phyloP scores from a whole-genome alignment of 495 filamentous ascomycete species.

The Schizothecium vesticola region DNA sequence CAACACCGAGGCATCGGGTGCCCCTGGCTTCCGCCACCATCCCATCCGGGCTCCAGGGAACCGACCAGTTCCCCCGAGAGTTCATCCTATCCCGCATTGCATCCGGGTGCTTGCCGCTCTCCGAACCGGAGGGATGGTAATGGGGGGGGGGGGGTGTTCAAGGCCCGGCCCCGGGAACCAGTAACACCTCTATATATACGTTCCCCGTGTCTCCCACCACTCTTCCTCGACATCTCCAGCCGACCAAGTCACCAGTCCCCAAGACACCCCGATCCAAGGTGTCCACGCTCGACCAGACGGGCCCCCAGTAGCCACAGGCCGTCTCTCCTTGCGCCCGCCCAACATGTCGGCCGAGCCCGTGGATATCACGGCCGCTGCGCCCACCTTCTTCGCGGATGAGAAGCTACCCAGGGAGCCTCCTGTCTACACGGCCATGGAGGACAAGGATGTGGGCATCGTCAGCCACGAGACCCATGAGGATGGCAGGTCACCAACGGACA shows the following conservation, averaged over 20 bases:
- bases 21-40: background rate
- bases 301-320: background rate
- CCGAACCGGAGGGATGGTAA: background rate
- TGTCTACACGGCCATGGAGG: background rate
- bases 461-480: constrained; percentile 1
- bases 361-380: background rate
- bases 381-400: background rate
- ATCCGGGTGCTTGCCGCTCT: background rate
- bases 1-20: background rate
- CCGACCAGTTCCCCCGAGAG: background rate
- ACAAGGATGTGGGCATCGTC: constrained; percentile 12
- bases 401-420: constrained; percentile 1
- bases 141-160: background rate
- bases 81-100: background rate
- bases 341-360: background rate
- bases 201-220: background rate
- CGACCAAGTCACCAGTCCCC: background rate
- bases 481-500: constrained; percentile 45
- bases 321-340: background rate
- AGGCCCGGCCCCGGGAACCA: background rate
- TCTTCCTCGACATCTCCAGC: background rate
- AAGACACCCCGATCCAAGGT: background rate
- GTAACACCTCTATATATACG: background rate
- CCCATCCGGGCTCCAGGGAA: background rate
- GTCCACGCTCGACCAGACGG: background rate